These are phyloP conservation scores for Eucalyptus brandiana DNA, from an alignment of 345 rosid species.

Conservation along the genomic window DNA sequence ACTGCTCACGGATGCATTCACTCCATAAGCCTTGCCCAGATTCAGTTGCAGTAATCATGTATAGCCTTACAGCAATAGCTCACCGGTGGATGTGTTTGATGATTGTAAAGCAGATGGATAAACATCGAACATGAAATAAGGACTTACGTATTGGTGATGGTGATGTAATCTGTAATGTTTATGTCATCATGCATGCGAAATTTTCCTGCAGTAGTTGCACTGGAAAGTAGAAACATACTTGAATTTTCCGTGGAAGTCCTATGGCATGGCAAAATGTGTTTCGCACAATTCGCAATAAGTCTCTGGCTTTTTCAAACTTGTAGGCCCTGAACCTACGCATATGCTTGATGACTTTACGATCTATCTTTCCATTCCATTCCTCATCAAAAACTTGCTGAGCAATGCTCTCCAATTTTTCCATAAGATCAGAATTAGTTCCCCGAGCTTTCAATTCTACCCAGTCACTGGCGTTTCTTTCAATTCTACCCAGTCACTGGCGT, in stretches of 20 bases:
- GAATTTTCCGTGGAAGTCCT: constrained; percentile 73
- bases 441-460: neutral
- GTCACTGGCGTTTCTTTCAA: neutral
- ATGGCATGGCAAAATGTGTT: constrained; percentile 79
- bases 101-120: neutral
- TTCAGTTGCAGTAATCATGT: neutral
- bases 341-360: constrained; percentile 43
- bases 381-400: constrained; percentile 59
- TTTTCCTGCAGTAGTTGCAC: neutral
- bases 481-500: neutral
- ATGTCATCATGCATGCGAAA: neutral
- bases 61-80: neutral
- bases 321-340: constrained; percentile 73
- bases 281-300: constrained; percentile 71
- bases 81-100: neutral
- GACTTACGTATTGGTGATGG: neutral
- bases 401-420: constrained; percentile 54
- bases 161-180: neutral
- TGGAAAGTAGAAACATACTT: constrained; percentile 14
- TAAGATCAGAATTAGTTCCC: constrained; percentile 22
- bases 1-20: neutral
- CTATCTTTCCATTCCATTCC: constrained; percentile 86
- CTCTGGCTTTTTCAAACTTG: constrained; percentile 61
- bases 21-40: neutral
- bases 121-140: neutral